Percentiles rank a stretch among this genome's conserved stretches.
These are phyloP conservation scores for Seiridium unicorne DNA, from an alignment of 2,329 filamentous ascomycete species.

Conservation along the genomic window DNA sequence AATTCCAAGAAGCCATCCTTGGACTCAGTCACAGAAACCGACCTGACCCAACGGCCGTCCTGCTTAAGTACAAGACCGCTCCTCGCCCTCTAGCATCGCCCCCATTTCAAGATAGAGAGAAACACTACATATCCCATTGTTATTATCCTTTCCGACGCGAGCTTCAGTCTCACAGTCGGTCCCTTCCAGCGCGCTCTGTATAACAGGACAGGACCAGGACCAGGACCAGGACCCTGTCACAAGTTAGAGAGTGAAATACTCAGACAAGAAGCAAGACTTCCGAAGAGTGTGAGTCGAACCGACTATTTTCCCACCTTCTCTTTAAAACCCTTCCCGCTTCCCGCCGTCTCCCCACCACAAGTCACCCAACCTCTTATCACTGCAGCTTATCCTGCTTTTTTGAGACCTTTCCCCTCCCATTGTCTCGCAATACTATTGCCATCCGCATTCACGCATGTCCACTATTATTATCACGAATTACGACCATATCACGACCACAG, in stretches of 20 bases:
- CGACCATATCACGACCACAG: neutral
- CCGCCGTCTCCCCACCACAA: constrained; percentile 7
- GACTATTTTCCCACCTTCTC: constrained; percentile 7
- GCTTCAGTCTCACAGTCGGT: constrained; percentile 6
- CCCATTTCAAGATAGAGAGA: constrained; percentile 4
- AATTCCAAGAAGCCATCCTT: neutral
- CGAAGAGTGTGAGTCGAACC: constrained; percentile 7
- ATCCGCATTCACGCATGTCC: neutral
- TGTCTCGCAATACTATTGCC: constrained; percentile 6
- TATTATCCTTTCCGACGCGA: constrained; percentile 2
- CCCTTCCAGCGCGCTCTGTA: constrained; percentile 4
- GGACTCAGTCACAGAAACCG: constrained; percentile 5
- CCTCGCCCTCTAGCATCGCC: constrained; percentile 6
- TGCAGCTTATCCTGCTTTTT: neutral
- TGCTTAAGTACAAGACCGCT: constrained; percentile 8
- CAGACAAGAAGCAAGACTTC: constrained; percentile 6
- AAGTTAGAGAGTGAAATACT: constrained; percentile 4
- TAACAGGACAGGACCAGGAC: neutral
- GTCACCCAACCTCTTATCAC: constrained; percentile 10
- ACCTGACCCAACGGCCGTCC: constrained; percentile 1
- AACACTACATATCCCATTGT: constrained; percentile 1
- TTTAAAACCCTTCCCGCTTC: constrained; percentile 8
- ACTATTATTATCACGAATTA: constrained; percentile 4
- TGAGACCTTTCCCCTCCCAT: constrained; percentile 9
- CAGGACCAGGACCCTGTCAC: neutral